Conservation (phyloP, 768 basidiomycete genomes). For the Pilatotrama ljubarskyi region DNA sequence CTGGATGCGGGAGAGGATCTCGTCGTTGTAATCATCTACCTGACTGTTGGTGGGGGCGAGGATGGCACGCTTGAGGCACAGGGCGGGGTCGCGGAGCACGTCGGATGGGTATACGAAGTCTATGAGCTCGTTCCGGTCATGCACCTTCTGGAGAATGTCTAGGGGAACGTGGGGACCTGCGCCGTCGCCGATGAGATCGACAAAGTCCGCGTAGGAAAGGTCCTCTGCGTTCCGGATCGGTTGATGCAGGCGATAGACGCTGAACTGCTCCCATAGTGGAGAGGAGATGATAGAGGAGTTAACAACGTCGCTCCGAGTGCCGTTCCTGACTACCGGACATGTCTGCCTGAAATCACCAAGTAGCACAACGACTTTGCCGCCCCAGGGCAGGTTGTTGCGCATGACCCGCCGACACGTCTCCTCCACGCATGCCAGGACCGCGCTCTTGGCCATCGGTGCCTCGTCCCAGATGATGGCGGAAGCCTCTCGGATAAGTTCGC, state of each 20-base stretch:
- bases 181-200: constrained; percentile 42
- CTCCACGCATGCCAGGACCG: constrained; percentile 37
- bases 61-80: constrained; percentile 34
- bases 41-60: constrained; percentile 40
- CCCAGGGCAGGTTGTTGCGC: constrained; percentile 35
- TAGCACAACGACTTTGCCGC: constrained; percentile 38
- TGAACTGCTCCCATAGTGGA: constrained; percentile 35
- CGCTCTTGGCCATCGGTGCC: constrained; percentile 41
- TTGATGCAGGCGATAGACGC: constrained; percentile 27
- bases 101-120: constrained; percentile 32
- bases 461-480: constrained; percentile 43
- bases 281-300: constrained; percentile 40
- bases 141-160: constrained; percentile 21
- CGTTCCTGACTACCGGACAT: constrained; percentile 38
- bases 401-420: constrained; percentile 33
- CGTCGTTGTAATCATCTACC: constrained; percentile 37
- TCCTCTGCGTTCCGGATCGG: constrained; percentile 42
- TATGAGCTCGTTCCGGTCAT: constrained; percentile 23
- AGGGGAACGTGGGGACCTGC: constrained; percentile 29
- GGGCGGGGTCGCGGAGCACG: constrained; percentile 26
- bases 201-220: constrained; percentile 35
- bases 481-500: constrained; percentile 35
- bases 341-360: constrained; percentile 45
- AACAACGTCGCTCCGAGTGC: constrained; percentile 31
- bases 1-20: constrained; percentile 29